Conservation (phyloP, 2,329 filamentous ascomycete species). For the Fusarium fracticaudum region DNA sequence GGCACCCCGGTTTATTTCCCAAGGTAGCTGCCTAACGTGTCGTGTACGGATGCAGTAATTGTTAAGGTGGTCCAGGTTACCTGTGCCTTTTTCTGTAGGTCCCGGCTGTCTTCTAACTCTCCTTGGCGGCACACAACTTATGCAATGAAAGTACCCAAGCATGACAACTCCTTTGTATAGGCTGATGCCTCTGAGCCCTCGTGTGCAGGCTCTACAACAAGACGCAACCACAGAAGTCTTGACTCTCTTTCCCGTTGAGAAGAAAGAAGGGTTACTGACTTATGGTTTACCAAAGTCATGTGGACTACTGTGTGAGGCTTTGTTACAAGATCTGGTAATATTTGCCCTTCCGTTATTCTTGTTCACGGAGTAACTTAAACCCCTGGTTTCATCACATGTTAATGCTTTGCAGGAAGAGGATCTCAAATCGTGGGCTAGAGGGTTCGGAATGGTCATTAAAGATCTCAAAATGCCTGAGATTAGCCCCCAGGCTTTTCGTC, state of each 20-base stretch:
- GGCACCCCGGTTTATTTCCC: constrained; percentile 27
- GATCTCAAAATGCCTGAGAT: constrained; percentile 39
- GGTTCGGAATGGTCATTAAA: constrained; percentile 37
- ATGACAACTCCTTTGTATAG: constrained; percentile 41
- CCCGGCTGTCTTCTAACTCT: constrained; percentile 13
- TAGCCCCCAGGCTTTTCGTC: constrained; percentile 40
- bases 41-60: neutral
- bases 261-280: constrained; percentile 37
- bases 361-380: neutral
- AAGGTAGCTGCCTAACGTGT: constrained; percentile 24
- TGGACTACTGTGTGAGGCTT: constrained; percentile 33
- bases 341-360: constrained; percentile 5
- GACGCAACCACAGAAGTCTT: constrained; percentile 41
- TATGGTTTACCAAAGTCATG: constrained; percentile 41
- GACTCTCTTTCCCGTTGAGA: constrained; percentile 39
- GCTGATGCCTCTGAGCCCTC: constrained; percentile 36
- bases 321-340: constrained; percentile 38
- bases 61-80: neutral
- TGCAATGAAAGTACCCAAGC: constrained; percentile 29
- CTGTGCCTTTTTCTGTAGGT: constrained; percentile 12
- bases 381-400: neutral
- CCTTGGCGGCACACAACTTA: constrained; percentile 27
- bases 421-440: constrained; percentile 37
- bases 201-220: constrained; percentile 38
- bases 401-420: constrained; percentile 30